Conservation (phyloP, 2,329 filamentous ascomycete genomes). For the Teratosphaeria destructans region DNA sequence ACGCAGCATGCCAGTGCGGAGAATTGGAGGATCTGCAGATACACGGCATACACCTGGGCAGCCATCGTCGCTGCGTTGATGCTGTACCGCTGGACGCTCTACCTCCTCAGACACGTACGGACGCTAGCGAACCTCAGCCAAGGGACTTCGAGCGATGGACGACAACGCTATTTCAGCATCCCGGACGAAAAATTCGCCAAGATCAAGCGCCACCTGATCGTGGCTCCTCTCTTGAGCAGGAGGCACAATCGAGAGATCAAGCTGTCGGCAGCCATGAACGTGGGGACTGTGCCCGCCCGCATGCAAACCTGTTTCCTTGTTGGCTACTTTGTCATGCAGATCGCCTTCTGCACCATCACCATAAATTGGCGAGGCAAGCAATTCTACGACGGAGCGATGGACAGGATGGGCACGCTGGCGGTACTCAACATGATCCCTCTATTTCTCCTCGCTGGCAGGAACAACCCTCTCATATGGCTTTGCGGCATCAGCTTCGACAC, state of each 20-base stretch:
- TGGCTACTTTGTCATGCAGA: constrained; percentile 39
- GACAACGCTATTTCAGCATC: constrained; percentile 64
- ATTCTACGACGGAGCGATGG: constrained; percentile 58
- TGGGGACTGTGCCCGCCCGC: constrained; percentile 40
- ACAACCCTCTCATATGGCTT: constrained; percentile 65
- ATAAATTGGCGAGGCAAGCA: constrained; percentile 53
- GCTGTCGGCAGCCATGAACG: constrained; percentile 38
- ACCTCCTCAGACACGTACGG: constrained; percentile 57
- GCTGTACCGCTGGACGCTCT: constrained; percentile 54
- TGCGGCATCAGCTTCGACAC: constrained; percentile 70
- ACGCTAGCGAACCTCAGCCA: constrained; percentile 67
- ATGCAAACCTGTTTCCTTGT: constrained; percentile 38
- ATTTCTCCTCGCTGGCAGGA: constrained; percentile 44
- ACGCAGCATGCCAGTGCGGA: constrained; percentile 5
- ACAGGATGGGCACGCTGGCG: constrained; percentile 59
- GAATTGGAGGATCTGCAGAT: constrained; percentile 25
- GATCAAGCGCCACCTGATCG: constrained; percentile 37
- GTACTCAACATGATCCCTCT: constrained; percentile 71
- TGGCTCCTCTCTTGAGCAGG: constrained; percentile 37
- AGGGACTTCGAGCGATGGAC: constrained; percentile 41
- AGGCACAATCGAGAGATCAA: constrained; percentile 44
- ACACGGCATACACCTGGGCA: constrained; percentile 43
- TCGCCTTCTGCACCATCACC: constrained; percentile 36
- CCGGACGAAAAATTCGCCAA: constrained; percentile 42
- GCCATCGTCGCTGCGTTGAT: constrained; percentile 53